Base-by-base conservation (phyloP, 2,329 filamentous ascomycete genomes). In the Beauveria asiatica region DNA sequence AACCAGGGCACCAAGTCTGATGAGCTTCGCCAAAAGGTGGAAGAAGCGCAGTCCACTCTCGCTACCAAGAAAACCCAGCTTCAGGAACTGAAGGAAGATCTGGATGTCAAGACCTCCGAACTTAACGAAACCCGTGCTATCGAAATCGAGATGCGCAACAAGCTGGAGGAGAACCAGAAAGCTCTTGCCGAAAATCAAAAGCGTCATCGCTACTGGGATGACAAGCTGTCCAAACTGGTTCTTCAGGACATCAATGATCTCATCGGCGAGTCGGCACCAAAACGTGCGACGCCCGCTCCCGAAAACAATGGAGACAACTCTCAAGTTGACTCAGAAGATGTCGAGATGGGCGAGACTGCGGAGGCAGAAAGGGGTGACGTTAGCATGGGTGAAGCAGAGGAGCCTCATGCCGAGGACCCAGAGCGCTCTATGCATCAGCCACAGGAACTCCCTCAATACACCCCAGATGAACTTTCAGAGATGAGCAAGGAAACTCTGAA, bases 121-220 rank as follows among this genome's bases (percentile, higher is more conserved):
- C 81, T 97, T 60, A 97, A 97, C 69, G 88, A 91, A 69, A 96
- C 89, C 0, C 85, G 93, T 10, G 92, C 91, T 0, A 79, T 88
- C 3, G 94, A 99, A 73, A 97, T 99, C 63, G 94, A 99, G 74
- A 97, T 97, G 92, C 89, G 90, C 64, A 97, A 97, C 75, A 96
- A 96, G 76, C 86, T 99, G 1, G 94, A 97, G 70, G 93, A 97
- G 70, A 94, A 93, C 72, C 89, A 96, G 65, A 99, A 99, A 75
- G 84, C 87, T 10, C 81, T 97, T 16, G 74, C 77, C 0, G 93
- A 97, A 69, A 96, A 95, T 73, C 86, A 95, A 72, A 92, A 90
- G 74, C 86, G 89, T 62, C 81, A 89, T 45, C 82, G 81, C 42
- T 90, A 96, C 76, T 97, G 92, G 92, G 80, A 92, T 59, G 90